These are phyloP conservation scores for Ligustrum vulgare DNA, from an alignment of 257 asterid species.

Conservation along the genomic window DNA sequence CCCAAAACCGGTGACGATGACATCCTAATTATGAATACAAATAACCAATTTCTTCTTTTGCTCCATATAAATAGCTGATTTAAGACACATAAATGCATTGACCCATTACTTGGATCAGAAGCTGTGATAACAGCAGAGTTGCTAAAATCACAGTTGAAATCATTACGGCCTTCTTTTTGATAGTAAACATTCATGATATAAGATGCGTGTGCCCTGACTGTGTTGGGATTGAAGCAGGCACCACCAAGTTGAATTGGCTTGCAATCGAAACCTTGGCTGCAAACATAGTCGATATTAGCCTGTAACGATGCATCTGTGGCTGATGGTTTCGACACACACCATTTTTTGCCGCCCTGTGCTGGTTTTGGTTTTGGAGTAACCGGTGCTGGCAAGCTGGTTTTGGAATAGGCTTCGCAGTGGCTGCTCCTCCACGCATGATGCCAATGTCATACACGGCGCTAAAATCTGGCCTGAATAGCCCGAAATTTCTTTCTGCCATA, in stretches of 20 bases:
- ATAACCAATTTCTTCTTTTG: neutral
- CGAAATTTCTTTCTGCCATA: constrained; percentile 70
- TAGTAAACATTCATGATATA: constrained; percentile 67
- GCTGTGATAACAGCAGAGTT: constrained; percentile 42
- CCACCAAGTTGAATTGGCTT: constrained; percentile 61
- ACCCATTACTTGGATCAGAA: constrained; percentile 55
- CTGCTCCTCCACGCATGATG: constrained; percentile 51
- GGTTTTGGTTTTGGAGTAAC: constrained; percentile 14
- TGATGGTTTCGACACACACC: constrained; percentile 62
- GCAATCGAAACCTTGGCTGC: constrained; percentile 59
- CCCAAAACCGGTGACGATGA: neutral
- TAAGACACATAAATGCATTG: neutral
- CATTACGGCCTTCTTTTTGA: constrained; percentile 54
- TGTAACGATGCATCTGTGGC: constrained; percentile 49
- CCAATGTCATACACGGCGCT: constrained; percentile 67
- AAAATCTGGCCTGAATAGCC: constrained; percentile 79
- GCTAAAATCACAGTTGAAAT: constrained; percentile 57
- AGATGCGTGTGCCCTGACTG: constrained; percentile 57
- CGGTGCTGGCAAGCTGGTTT: constrained; percentile 23
- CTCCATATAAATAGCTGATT: neutral
- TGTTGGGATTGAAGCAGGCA: constrained; percentile 59
- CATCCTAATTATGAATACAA: neutral
- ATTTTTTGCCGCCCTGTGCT: constrained; percentile 39
- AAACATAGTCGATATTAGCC: constrained; percentile 55
- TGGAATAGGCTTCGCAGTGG: neutral